Conservation (phyloP, 2,329 filamentous ascomycete species). For the Fusarium secorum region DNA sequence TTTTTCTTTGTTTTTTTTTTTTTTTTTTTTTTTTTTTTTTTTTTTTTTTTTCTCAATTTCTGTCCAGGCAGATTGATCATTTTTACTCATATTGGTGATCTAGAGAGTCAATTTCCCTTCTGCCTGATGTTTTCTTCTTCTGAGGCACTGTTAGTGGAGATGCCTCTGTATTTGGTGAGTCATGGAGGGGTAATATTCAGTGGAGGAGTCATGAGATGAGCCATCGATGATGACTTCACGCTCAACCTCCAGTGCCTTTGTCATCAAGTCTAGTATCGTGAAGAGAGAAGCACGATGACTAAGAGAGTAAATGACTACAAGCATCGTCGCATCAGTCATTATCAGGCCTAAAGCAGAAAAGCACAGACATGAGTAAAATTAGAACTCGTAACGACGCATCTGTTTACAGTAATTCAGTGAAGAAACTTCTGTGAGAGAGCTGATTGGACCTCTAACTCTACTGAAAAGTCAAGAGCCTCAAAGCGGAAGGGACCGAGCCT, state of each 20-base stretch:
- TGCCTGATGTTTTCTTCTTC: background rate
- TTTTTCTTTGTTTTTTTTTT: too few relatives aligned
- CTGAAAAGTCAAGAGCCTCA: background rate
- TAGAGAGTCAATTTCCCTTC: background rate
- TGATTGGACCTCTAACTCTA: background rate
- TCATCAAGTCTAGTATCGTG: background rate
- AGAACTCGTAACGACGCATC: background rate
- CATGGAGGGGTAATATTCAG: constrained; percentile 25
- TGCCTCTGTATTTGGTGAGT: constrained; percentile 21
- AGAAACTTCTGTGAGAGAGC: background rate
- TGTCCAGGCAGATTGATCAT: background rate
- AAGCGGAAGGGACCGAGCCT: constrained; percentile 18
- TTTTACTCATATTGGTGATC: background rate
- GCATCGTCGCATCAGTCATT: background rate
- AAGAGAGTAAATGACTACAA: background rate
- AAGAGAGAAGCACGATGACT: background rate
- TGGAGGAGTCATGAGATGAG: constrained; percentile 23
- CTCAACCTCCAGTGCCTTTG: background rate
- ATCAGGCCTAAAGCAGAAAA: background rate
- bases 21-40: too few relatives aligned
- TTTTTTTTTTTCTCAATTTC: background rate
- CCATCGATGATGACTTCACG: constrained; percentile 11
- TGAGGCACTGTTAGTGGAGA: constrained; percentile 15
- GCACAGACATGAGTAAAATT: background rate
- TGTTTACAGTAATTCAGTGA: background rate